Percentiles rank a stretch among this genome's conserved stretches.
phyloP scores from a whole-genome alignment of 129 eudicot genomes.

The Saussurea involucrata region DNA sequence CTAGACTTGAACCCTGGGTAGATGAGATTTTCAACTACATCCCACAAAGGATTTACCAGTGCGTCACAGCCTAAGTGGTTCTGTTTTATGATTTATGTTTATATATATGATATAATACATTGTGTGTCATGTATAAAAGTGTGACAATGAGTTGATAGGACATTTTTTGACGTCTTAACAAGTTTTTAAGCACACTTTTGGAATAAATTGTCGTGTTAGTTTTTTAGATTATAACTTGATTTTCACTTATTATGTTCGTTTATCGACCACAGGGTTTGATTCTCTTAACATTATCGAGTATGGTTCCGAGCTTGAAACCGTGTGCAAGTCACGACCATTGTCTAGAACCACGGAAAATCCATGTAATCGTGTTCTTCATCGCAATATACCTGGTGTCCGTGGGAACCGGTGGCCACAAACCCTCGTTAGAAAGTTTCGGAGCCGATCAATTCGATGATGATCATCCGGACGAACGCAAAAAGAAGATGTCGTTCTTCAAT shows the following conservation, averaged over 20 bases:
- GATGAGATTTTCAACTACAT: no score
- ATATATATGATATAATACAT: no score
- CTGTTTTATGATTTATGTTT: no score
- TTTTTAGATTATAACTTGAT: not conserved
- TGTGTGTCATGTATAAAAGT: not conserved
- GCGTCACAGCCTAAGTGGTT: no score
- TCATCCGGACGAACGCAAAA: slow-evolving; percentile 53
- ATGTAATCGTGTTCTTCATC: slow-evolving; percentile 52
- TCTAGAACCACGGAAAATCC: slow-evolving; percentile 50
- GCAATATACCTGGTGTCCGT: slow-evolving; percentile 66
- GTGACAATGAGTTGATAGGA: not conserved
- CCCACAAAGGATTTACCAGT: no score
- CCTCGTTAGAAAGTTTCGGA: slow-evolving; percentile 86
- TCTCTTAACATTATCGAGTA: slow-evolving; percentile 61
- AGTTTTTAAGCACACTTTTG: not conserved
- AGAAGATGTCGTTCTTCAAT: slow-evolving; percentile 80
- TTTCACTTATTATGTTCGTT: not conserved
- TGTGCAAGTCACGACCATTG: slow-evolving; percentile 44
- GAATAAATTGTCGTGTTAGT: not conserved
- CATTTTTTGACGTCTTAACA: no score
- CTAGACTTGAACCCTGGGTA: no score
- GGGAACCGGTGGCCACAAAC: slow-evolving; percentile 90
- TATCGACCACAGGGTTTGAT: slow-evolving; percentile 51
- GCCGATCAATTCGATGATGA: slow-evolving; percentile 90
- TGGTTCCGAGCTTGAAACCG: slow-evolving; percentile 64